Percentiles rank a stretch among this genome's conserved stretches.
Conservation (phyloP, 208 protist genomes). For the Zelonia costaricensis region DNA sequence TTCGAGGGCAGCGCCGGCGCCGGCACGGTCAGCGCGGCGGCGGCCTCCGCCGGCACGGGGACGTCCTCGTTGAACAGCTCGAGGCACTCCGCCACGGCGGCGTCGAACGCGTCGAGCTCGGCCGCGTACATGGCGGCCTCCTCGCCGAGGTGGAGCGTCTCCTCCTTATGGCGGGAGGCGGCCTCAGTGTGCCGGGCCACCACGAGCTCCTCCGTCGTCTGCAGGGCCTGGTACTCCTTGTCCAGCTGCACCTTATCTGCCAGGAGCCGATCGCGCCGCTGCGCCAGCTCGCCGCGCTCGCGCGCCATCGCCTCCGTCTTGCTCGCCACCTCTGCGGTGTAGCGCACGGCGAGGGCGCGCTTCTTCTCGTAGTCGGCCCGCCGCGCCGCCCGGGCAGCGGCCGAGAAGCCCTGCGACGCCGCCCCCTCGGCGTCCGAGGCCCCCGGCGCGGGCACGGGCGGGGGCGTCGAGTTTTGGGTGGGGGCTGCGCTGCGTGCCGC, state of each 20-base stretch:
- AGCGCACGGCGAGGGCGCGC: constrained; percentile 32
- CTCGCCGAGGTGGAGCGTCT: constrained; percentile 10
- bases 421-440: background rate
- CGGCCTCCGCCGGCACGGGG: too few species aligned
- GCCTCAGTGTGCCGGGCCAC: constrained; percentile 33
- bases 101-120: constrained; percentile 17
- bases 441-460: background rate
- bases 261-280: constrained; percentile 24
- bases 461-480: background rate
- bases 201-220: constrained; percentile 43
- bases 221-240: constrained; percentile 38
- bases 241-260: constrained; percentile 32
- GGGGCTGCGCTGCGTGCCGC: background rate
- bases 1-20: background rate
- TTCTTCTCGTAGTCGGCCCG: constrained; percentile 29
- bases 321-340: constrained; percentile 23
- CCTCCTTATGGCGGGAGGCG: constrained; percentile 18
- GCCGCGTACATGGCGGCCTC: constrained; percentile 21
- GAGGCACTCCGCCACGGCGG: background rate
- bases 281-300: constrained; percentile 15
- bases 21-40: background rate
- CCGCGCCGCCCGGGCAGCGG: background rate
- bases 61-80: background rate
- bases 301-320: constrained; percentile 16
- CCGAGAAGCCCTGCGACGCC: background rate